Evolutionary conservation across 805 yeast species (phyloP).

Genomic region (Lipomyces yamadae): DNA sequence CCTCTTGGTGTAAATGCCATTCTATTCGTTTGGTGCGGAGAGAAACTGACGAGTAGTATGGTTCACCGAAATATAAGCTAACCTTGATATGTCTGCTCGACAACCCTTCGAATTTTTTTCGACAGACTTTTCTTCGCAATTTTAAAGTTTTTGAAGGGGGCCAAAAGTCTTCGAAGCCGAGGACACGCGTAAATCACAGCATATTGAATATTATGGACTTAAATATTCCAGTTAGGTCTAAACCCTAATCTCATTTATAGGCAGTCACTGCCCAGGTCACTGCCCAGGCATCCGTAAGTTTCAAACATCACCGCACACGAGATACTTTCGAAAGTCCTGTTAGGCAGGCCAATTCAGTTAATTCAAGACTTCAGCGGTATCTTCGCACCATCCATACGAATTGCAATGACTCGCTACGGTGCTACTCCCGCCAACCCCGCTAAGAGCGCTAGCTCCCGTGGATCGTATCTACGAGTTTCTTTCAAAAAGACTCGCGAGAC

Average conservation of each 20-base stretch:
- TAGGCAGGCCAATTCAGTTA: background rate
- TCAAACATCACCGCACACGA: background rate
- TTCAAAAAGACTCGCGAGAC: conserved; percentile 99
- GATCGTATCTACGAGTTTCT: conserved; percentile 98
- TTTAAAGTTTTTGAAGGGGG: background rate
- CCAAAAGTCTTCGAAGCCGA: background rate
- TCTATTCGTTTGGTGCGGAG: conserved; percentile 28
- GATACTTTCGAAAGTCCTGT: background rate
- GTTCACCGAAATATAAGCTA: background rate
- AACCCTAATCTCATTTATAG: background rate
- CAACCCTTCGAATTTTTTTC: background rate
- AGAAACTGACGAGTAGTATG: background rate
- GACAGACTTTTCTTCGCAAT: background rate
- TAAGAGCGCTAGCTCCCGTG: conserved; percentile 98
- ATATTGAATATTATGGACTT: background rate
- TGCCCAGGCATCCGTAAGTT: no score
- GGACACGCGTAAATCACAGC: background rate
- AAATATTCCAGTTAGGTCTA: background rate
- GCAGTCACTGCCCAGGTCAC: background rate
- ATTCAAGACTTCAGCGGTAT: background rate
- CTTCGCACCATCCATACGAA: conserved; percentile 9
- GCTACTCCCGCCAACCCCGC: conserved; percentile 99
- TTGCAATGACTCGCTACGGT: conserved; percentile 96
- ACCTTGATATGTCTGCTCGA: background rate
- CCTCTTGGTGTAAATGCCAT: conserved; percentile 76